Base-by-base conservation (phyloP, 169 alveolate species). In the Ichthyophthirius multifiliis region DNA sequence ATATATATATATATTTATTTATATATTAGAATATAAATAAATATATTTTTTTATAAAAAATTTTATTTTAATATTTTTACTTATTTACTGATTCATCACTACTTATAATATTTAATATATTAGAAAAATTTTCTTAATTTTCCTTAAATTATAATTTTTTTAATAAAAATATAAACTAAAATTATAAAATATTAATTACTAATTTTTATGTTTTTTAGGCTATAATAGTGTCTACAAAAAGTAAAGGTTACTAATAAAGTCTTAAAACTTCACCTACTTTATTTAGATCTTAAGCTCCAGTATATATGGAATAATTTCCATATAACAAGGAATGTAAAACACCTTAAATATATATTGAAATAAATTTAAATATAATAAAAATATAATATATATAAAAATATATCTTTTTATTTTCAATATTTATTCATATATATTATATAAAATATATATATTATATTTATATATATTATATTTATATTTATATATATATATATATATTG, bases 281-380 rank as follows among this genome's bases (percentile, higher is more conserved):
- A 5, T 67, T 39, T 16, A 67, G 35, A 12, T 67, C 55, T 41
- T 34, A n/a, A 37, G 43, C 46, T 16, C 77, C 77, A 67, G 77
- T 67, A 37, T 67, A 67, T n/a, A 67, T 23, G 30, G 62, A 34
- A 39, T 67, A 67, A 23, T 67, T 67, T 16, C 77, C 77, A 39
- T 67, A 31, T 16, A 67, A 39, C 20, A 39, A 18, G 18, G 77
- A 67, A 39, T 23, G 35, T 39, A 67, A 67, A n/a, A 37, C 31
- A 34, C 77, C 77, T 67, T 15, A n/a, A 12, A 34, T 31, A 65
- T 34, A 30, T 3, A 62, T 62, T n/a, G 15, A 62, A 62, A 46
- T 10, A 46, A 12, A 46, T 9, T 46, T 12, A 10, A 46, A 12
- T 16, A 46, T 12, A 16, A 46, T 12, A 9, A 12, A 12, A 9